Evolutionary conservation across 148 eudicot species (phyloP).

Genomic region (Selenicereus undatus): DNA sequence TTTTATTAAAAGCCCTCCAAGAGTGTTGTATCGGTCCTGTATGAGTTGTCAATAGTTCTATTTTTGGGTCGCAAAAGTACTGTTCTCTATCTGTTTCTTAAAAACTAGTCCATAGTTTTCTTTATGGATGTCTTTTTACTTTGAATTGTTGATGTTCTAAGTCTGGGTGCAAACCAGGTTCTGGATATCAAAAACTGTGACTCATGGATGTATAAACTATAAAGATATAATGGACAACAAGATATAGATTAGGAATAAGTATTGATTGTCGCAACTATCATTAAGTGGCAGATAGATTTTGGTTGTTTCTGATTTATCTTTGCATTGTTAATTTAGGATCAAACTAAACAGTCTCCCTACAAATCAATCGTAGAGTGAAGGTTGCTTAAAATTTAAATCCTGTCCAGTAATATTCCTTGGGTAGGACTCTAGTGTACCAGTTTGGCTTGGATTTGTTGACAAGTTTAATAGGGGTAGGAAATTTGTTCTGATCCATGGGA

Average conservation of each 20-base stretch:
- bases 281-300: background rate
- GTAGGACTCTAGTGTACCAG: background rate
- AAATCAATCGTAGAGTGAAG: background rate
- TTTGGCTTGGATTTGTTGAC: too few species aligned
- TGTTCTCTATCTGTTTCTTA: background rate
- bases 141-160: background rate
- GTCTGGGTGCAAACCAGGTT: background rate
- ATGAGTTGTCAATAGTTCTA: background rate
- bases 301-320: background rate
- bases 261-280: background rate
- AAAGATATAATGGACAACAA: too few species aligned
- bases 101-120: background rate
- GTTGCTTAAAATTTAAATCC: background rate
- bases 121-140: background rate
- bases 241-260: background rate
- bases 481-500: too few species aligned
- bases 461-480: too few species aligned
- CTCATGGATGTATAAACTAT: background rate
- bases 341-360: background rate
- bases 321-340: background rate
- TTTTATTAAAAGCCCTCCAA: background rate
- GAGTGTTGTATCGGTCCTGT: background rate
- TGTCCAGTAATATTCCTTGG: background rate
- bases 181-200: background rate
- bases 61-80: background rate